Base-by-base conservation (phyloP, 805 yeast species). In the Zygoascus biomembranicola region DNA sequence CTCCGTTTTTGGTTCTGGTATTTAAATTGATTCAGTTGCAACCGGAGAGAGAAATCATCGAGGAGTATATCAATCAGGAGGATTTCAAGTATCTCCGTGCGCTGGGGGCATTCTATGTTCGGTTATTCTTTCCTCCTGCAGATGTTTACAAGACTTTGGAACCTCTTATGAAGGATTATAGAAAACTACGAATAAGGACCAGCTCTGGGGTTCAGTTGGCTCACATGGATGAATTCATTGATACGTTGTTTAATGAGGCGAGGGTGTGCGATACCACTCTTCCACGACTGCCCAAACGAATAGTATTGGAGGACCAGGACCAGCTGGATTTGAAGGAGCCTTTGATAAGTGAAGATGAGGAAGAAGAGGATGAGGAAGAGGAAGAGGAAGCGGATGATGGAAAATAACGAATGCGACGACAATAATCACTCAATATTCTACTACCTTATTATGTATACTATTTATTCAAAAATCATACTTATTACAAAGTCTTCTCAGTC, bases 51-150 rank as follows among this genome's bases (percentile, higher is more conserved):
- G 86, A 80, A 4, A 79, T 87, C 4, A 63, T 87, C 1, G 63
- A 70, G 16, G 76, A 81, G 52, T 76, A 79, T 57, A 68, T 85
- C 11, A 66, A 66, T 1, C 94, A 90, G 60, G 69, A 73, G 49
- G 81, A 84, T 52, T 90, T 90, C 76, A 87, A 88, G 67, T 90
- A 89, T 63, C 67, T 88, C 49, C 80, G 85, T 1, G 84, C 87
- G 0, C 64, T 92, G 52, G 79, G 82, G 0, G 74, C 90, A 32
- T 62, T 85, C n/a, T 90, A 87, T 63, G 66, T 68, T 4, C 61
- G 77, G 37, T 61, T 82, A 52, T 74, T 77, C 2, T 69, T 63
- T 60, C 65, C 73, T 8, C 69, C 80, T 1, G 70, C 63, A 20
- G 75, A 73, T 2, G 77, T 82, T 1, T 82, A 79, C 65, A 49